Percentiles rank a stretch among this genome's conserved stretches.
Evolutionary conservation across 2,329 filamentous ascomycete species (phyloP).

Genomic region (Trichophyton benhamiae): DNA sequence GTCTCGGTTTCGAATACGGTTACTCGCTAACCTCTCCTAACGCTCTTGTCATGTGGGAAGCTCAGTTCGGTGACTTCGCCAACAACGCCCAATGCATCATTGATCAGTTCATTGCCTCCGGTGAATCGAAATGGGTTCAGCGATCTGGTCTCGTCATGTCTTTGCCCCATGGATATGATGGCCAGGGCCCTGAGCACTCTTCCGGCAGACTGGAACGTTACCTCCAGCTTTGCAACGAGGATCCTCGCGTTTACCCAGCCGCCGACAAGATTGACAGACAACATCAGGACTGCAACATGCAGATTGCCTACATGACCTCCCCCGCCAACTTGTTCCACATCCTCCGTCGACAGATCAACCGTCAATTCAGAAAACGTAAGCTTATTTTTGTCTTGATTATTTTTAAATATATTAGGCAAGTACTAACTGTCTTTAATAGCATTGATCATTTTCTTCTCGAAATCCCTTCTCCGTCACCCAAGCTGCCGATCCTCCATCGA

Average conservation of each 20-base stretch:
- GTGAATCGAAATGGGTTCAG: constrained; percentile 98
- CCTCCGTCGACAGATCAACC: constrained; percentile 92
- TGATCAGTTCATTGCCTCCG: constrained; percentile 95
- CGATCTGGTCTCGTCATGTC: constrained; percentile 93
- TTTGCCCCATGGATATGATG: constrained; percentile 93
- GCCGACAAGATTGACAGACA: constrained; percentile 85
- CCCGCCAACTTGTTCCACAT: constrained; percentile 95
- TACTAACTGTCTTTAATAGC: constrained; percentile 40
- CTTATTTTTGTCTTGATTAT: constrained; percentile 15
- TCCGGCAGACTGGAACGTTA: constrained; percentile 96
- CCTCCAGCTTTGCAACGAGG: constrained; percentile 93
- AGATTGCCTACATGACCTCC: constrained; percentile 94
- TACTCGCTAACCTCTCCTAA: constrained; percentile 96
- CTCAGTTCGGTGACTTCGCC: constrained; percentile 98
- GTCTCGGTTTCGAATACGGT: constrained; percentile 93
- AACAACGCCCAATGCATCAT: constrained; percentile 99
- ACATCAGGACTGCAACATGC: constrained; percentile 99
- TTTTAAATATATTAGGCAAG: not conserved
- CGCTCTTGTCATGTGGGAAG: constrained; percentile 98
- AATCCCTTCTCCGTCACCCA: constrained; percentile 88
- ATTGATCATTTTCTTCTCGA: constrained; percentile 95
- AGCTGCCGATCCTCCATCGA: constrained; percentile 79
- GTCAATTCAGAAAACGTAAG: constrained; percentile 98
- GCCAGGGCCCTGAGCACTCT: constrained; percentile 95
- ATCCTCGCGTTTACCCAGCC: constrained; percentile 81